Conservation (phyloP, 371 early-diverging fungal species). For the Racocetra persica region DNA sequence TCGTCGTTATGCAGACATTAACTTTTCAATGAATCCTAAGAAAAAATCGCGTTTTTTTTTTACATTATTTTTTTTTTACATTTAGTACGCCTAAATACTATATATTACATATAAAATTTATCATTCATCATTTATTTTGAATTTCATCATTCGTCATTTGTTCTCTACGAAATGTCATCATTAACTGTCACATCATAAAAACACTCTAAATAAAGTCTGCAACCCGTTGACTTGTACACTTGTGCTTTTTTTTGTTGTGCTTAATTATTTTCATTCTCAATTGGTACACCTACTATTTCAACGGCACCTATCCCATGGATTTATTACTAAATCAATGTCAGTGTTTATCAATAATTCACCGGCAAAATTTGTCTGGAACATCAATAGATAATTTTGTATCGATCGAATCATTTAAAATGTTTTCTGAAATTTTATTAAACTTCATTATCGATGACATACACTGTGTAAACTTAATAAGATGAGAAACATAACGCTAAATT, state of each 20-base stretch:
- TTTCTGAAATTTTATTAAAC: constrained; percentile 63
- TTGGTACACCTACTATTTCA: constrained; percentile 28
- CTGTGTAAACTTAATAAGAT: constrained; percentile 74
- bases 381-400: constrained; percentile 50
- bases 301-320: constrained; percentile 56
- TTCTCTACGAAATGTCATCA: no score
- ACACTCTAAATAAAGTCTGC: constrained; percentile 57
- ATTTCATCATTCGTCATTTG: no score
- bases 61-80: no score
- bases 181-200: no score
- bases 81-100: no score
- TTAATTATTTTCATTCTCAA: constrained; percentile 17
- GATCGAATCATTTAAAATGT: constrained; percentile 71
- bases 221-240: constrained; percentile 54
- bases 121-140: no score
- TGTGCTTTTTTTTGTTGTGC: constrained; percentile 36
- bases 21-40: no score
- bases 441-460: constrained; percentile 80
- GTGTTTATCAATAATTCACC: constrained; percentile 53
- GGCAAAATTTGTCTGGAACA: constrained; percentile 57
- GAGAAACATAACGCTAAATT: constrained; percentile 66
- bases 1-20: no score
- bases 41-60: no score
- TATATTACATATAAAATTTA: no score
- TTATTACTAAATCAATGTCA: constrained; percentile 52